Percentiles rank a stretch among this genome's conserved stretches.
Conservation (phyloP, 352 stramenopile genomes). For the Aphanomyces invadans region DNA sequence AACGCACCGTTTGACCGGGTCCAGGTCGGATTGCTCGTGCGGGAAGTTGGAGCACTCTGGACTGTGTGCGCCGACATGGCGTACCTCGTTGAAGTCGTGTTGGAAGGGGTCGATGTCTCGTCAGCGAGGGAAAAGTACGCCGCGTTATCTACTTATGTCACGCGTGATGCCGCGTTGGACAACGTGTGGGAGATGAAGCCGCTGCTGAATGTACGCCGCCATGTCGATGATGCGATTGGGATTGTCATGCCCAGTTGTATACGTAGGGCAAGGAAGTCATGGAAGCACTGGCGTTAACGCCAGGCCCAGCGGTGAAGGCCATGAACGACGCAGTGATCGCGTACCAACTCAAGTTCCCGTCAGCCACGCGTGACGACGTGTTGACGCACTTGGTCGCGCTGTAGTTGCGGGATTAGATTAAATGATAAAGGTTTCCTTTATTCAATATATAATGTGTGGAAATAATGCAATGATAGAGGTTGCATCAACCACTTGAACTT, state of each 20-base stretch:
- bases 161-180: constrained; percentile 28
- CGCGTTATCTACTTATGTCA: constrained; percentile 33
- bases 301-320: constrained; percentile 50
- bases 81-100: constrained; percentile 42
- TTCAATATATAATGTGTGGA: no score
- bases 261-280: constrained; percentile 67
- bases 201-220: constrained; percentile 49
- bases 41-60: constrained; percentile 54
- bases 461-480: no score
- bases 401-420: background rate
- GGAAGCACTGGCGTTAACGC: constrained; percentile 46
- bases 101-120: constrained; percentile 19
- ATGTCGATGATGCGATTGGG: background rate
- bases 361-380: constrained; percentile 47
- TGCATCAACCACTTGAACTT: no score
- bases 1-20: constrained; percentile 39
- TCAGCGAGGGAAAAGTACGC: constrained; percentile 31
- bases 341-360: constrained; percentile 55
- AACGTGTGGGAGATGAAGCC: constrained; percentile 58
- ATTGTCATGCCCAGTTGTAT: background rate
- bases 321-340: constrained; percentile 45
- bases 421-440: background rate
- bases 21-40: constrained; percentile 42
- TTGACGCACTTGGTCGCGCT: constrained; percentile 40
- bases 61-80: constrained; percentile 45